A percentile compares a stretch with the other conserved stretches of the same genome.
Conservation (phyloP, 371 early-diverging fungal species). For the Paraphysoderma sedebokerense region DNA sequence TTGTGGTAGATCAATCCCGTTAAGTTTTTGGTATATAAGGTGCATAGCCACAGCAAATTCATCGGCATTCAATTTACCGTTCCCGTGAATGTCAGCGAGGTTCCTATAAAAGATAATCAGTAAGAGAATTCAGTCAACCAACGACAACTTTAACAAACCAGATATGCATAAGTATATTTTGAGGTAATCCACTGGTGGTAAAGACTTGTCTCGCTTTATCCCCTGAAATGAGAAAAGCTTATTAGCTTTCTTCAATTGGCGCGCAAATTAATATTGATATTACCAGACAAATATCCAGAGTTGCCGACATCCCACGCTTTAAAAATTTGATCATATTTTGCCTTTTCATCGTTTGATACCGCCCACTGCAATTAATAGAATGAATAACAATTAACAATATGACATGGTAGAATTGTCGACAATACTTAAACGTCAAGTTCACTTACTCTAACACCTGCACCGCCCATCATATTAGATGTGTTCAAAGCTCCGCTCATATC, state of each 20-base stretch:
- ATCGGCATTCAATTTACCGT: conserved; percentile 71
- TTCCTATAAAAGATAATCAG: conserved; percentile 33
- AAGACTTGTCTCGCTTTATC: conserved; percentile 70
- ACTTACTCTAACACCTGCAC: no score
- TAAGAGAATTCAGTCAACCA: no score
- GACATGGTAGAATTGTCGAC: no score
- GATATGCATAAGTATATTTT: conserved; percentile 58
- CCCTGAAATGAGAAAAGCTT: conserved; percentile 12
- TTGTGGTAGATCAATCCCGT: conserved; percentile 58
- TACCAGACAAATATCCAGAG: conserved; percentile 53
- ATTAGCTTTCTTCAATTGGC: no score
- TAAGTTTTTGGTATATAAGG: conserved; percentile 59
- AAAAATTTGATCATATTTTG: conserved; percentile 63
- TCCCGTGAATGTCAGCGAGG: conserved; percentile 63
- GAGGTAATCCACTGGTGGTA: conserved; percentile 62
- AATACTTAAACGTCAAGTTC: no score
- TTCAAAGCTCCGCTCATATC: neutral
- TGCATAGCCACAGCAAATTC: conserved; percentile 93
- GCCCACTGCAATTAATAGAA: conserved; percentile 36
- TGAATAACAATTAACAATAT: conserved; percentile 6
- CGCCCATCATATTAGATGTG: neutral
- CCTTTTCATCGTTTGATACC: conserved; percentile 56
- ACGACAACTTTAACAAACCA: no score
- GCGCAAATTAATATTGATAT: neutral
- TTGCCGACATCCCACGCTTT: conserved; percentile 66